phyloP scores from a whole-genome alignment of 441 rosid genomes.

The Euphorbia corollata region DNA sequence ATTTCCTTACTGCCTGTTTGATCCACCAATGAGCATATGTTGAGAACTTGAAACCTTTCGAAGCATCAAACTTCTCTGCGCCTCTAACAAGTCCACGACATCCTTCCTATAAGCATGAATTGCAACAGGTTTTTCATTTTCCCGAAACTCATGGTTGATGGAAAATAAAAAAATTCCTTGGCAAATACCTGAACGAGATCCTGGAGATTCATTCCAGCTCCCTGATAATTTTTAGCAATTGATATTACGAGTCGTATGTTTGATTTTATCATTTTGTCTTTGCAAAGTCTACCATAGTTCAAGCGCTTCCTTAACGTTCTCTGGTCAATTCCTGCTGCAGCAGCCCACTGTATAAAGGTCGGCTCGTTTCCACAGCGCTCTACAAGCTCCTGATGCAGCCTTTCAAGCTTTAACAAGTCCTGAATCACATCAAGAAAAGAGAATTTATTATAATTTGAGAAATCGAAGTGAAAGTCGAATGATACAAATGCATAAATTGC shows the following conservation, averaged over 20 bases:
- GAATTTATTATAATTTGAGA: constrained; percentile 14
- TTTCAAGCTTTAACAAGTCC: constrained; percentile 82
- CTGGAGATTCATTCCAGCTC: constrained; percentile 79
- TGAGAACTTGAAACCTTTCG: constrained; percentile 90
- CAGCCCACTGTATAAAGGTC: constrained; percentile 79
- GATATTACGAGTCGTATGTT: constrained; percentile 92
- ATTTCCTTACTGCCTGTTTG: constrained; percentile 77
- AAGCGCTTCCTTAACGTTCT: constrained; percentile 60
- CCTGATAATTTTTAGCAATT: constrained; percentile 82
- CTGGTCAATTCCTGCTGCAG: constrained; percentile 77
- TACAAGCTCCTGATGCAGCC: constrained; percentile 60
- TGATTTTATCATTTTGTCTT: constrained; percentile 88
- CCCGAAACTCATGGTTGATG: too few relatives aligned
- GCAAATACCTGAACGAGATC: constrained; percentile 87
- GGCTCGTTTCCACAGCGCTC: constrained; percentile 65
- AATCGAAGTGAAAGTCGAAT: constrained; percentile 4
- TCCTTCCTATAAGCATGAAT: constrained; percentile 54
- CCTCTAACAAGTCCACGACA: constrained; percentile 86
- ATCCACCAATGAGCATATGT: constrained; percentile 99
- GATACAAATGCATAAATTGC: not conserved
- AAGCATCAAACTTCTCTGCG: constrained; percentile 84
- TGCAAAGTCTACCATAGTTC: constrained; percentile 59
- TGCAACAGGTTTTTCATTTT: too few relatives aligned
- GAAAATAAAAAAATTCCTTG: constrained; percentile 9
- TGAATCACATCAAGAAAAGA: constrained; percentile 26